Conservation (phyloP, 345 rosid species). For the Corchorus olitorius region DNA sequence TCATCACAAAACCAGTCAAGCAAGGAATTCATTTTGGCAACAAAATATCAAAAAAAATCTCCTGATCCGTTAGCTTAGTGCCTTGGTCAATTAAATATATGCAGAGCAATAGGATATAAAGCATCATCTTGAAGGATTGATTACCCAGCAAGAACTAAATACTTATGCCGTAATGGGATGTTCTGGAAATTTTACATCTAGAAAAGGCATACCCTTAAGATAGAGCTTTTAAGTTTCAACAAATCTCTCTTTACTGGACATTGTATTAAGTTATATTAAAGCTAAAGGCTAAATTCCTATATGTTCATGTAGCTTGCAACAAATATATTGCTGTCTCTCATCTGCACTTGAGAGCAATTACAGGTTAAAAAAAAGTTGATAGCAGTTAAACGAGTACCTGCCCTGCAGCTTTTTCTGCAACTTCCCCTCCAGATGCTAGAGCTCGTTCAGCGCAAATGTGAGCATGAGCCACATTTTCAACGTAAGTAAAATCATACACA, state of each 20-base stretch:
- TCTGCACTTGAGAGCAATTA: constrained; percentile 4
- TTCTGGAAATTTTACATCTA: not conserved
- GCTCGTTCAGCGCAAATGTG: constrained; percentile 95
- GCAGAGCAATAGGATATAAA: not conserved
- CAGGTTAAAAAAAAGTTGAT: constrained; percentile 5
- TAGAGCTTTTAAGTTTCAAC: not conserved
- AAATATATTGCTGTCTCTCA: not conserved
- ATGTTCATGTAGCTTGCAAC: not conserved
- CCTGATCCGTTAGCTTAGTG: not conserved
- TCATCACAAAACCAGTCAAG: constrained; percentile 14
- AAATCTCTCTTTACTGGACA: not conserved
- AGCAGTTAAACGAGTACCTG: constrained; percentile 54
- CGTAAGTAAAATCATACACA: constrained; percentile 79
- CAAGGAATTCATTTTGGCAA: constrained; percentile 10
- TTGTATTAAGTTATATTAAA: not conserved
- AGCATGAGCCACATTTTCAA: constrained; percentile 94
- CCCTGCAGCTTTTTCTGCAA: constrained; percentile 80
- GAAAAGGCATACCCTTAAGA: not conserved
- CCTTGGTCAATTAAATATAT: not conserved
- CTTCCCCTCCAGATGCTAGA: constrained; percentile 75
- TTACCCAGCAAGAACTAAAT: not conserved
- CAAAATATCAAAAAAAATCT: constrained; percentile 19
- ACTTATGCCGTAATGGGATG: not conserved
- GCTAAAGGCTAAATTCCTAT: not conserved
- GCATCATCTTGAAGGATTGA: not conserved